These are phyloP conservation scores for Tephrocybe sp. DNA, from an alignment of 768 basidiomycete genomes.

Conservation along the genomic window DNA sequence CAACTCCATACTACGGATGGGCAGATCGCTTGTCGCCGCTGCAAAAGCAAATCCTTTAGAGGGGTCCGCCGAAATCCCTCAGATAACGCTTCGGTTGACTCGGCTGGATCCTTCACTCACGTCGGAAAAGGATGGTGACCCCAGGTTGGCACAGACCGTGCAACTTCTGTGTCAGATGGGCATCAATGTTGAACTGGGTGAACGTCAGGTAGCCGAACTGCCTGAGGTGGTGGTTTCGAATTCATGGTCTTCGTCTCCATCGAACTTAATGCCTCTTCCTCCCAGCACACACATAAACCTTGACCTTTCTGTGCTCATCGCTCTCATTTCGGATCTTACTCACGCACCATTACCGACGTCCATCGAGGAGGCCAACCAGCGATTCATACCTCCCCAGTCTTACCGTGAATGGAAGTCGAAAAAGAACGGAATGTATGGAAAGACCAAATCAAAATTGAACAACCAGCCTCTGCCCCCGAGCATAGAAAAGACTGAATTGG, in stretches of 20 bases:
- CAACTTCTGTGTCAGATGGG: constrained; percentile 58
- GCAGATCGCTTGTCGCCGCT: constrained; percentile 62
- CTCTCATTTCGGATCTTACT: constrained; percentile 79
- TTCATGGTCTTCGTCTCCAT: constrained; percentile 11
- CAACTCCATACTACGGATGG: constrained; percentile 75
- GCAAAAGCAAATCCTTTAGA: constrained; percentile 57
- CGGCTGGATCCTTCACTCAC: constrained; percentile 52
- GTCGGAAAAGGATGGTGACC: constrained; percentile 35
- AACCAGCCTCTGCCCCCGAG: constrained; percentile 11
- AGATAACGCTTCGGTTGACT: constrained; percentile 65
- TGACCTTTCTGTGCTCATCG: constrained; percentile 84
- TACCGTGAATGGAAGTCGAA: constrained; percentile 63
- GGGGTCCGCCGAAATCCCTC: constrained; percentile 37
- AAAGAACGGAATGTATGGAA: constrained; percentile 23
- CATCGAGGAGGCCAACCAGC: constrained; percentile 54
- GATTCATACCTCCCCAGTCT: constrained; percentile 61
- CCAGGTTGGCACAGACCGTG: constrained; percentile 64
- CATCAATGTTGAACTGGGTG: constrained; percentile 67
- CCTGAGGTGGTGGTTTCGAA: constrained; percentile 8
- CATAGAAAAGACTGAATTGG: constrained; percentile 21
- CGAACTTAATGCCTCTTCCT: constrained; percentile 22
- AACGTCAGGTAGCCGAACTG: constrained; percentile 34
- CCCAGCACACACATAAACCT: constrained; percentile 72
- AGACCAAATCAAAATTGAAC: constrained; percentile 13
- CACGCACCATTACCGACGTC: constrained; percentile 65